A percentile compares a stretch with the other conserved stretches of the same genome.
Conservation (phyloP, 2,329 filamentous ascomycete species). For the Rutstroemia sp. region DNA sequence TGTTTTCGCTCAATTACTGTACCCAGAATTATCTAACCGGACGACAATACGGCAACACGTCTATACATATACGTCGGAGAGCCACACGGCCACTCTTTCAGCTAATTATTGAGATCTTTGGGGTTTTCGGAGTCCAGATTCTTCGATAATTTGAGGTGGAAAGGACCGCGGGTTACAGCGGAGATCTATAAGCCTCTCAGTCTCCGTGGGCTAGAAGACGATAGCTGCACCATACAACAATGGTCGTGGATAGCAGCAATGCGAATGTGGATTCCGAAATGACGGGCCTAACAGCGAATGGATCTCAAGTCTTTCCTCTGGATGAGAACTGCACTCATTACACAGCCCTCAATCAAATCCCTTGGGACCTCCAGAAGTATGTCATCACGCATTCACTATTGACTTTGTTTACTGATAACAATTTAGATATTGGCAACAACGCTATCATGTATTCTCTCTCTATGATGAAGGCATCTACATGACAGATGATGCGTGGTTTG, state of each 20-base stretch:
- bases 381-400: slow-evolving; percentile 14
- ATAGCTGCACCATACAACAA: background rate
- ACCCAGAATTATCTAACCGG: no score
- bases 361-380: slow-evolving; percentile 79
- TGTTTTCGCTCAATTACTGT: no score
- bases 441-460: slow-evolving; percentile 76
- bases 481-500: slow-evolving; percentile 94
- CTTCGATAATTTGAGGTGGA: no score
- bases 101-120: no score
- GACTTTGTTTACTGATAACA: background rate
- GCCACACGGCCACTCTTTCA: no score
- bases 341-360: slow-evolving; percentile 59
- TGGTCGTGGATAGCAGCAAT: background rate
- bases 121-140: no score
- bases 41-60: no score
- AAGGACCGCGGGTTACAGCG: no score
- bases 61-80: no score
- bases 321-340: slow-evolving; percentile 71
- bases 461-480: slow-evolving; percentile 86
- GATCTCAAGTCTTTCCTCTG: slow-evolving; percentile 31
- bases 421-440: slow-evolving; percentile 78
- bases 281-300: background rate
- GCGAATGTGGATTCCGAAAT: background rate
- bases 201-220: no score
- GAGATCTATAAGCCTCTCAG: no score